Base-by-base conservation (phyloP, 2,329 filamentous ascomycete genomes). In the Chalaropsis thielavioides region DNA sequence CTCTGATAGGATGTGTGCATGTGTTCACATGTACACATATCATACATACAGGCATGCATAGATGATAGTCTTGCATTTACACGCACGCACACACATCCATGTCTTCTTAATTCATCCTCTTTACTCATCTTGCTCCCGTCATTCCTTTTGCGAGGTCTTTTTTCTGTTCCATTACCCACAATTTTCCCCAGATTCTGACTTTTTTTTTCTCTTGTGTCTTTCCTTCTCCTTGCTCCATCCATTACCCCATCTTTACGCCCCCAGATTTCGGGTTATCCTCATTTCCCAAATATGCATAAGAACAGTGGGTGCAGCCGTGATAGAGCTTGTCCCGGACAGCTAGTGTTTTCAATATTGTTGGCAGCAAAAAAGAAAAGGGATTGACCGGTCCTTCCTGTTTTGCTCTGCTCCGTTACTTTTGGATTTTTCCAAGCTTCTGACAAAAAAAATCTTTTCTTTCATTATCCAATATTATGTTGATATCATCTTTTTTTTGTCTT, bases 151-250 rank as follows among this genome's bases (percentile, higher is more conserved):
- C 19, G 11, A 63, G 41, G 54, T 46, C 38, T 44, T 63, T 38
- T 31, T 27, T 38, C 19, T 40, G 8, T 11, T 46, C 41, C 43
- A 27, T 46, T 19, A 41, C 51, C 35, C 62, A 64, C 41, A 87
- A 87, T 22, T 77, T 90, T 2, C 87, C 88, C 0, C 87, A 90
- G 71, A 84, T 89, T 51, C 22, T 51, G 19, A 6, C 17, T 22
- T 51, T 24, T 24, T 51, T 60, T 56, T 56, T 31, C 43, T 87
- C 83, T 2, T 90, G 60, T 51, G 19, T 19, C 43, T 38, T n/a
- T 51, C 13, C 17, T 22, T 63, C 46, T 63, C 46, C 24, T 43
- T 56, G 24, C 46, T 56, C 27, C 61, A 11, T 54, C 40, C 22
- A 46, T 19, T 66, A 58, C 38, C 40, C 64, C 61, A 56, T 66